Evolutionary conservation across 805 yeast genomes (phyloP).

Genomic region (Deakozyma indianensis): DNA sequence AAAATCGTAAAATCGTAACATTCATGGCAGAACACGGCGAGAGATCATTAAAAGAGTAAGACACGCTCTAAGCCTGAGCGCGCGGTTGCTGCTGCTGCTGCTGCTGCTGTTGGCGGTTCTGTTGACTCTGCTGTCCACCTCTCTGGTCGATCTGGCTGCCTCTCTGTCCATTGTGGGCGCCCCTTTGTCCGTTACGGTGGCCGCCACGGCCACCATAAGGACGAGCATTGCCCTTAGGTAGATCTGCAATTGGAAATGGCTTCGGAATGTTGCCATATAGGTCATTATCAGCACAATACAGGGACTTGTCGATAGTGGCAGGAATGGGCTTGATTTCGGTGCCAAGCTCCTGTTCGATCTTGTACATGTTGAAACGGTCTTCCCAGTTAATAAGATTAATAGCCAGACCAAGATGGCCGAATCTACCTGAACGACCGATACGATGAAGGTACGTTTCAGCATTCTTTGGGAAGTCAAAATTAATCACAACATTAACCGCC

Average conservation of each 20-base stretch:
- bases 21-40: constrained; percentile 12
- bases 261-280: constrained; percentile 56
- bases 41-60: too few species aligned
- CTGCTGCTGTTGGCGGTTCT: too few species aligned
- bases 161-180: not conserved
- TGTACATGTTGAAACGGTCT: constrained; percentile 84
- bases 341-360: constrained; percentile 93
- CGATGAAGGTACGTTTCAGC: constrained; percentile 97
- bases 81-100: too few species aligned
- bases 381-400: constrained; percentile 94
- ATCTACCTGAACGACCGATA: constrained; percentile 98
- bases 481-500: constrained; percentile 95
- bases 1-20: not conserved
- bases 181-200: not conserved
- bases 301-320: constrained; percentile 71
- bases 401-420: constrained; percentile 96
- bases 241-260: constrained; percentile 66
- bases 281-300: constrained; percentile 70
- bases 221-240: constrained; percentile 12
- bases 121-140: not conserved
- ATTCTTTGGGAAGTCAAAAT: constrained; percentile 95
- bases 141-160: not conserved
- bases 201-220: constrained; percentile 2
- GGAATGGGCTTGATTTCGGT: constrained; percentile 97
- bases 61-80: too few species aligned